phyloP scores from a whole-genome alignment of 1,284 basidiomycete genomes.

The Trichosporon sp. region DNA sequence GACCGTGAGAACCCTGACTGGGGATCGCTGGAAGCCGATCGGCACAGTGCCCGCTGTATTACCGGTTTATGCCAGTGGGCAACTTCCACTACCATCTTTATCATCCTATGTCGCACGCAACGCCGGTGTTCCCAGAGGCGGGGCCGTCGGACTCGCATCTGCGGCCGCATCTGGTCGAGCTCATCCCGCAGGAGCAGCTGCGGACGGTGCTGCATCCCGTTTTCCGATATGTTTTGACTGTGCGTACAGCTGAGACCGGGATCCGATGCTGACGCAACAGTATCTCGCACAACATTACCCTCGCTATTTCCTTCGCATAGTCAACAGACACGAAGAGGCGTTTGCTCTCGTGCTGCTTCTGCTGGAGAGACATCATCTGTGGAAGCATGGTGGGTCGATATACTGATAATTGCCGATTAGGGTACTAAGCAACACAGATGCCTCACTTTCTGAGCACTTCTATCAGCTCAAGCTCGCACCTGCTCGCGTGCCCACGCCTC shows the following conservation, averaged over 20 bases:
- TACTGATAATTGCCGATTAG: background rate
- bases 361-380: slow-evolving; percentile 85
- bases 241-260: slow-evolving; percentile 49
- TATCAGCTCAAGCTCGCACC: slow-evolving; percentile 36
- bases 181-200: slow-evolving; percentile 92
- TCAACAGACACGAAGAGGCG: slow-evolving; percentile 94
- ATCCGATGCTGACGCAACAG: slow-evolving; percentile 48
- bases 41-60: background rate
- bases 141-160: slow-evolving; percentile 16
- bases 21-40: background rate
- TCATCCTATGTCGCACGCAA: background rate
- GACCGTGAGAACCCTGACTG: background rate
- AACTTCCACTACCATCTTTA: background rate
- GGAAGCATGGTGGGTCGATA: slow-evolving; percentile 60
- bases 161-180: slow-evolving; percentile 87
- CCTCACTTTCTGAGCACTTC: slow-evolving; percentile 46
- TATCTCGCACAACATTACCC: slow-evolving; percentile 94
- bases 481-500: slow-evolving; percentile 25
- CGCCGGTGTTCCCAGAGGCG: slow-evolving; percentile 16
- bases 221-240: slow-evolving; percentile 87
- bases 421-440: no score
- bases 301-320: slow-evolving; percentile 80
- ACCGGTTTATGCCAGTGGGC: background rate
- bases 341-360: slow-evolving; percentile 82
- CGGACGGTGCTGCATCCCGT: slow-evolving; percentile 88